Evolutionary conservation across 2,329 filamentous ascomycete genomes (phyloP).

Genomic region (Aaosphaeria pasadenensis): DNA sequence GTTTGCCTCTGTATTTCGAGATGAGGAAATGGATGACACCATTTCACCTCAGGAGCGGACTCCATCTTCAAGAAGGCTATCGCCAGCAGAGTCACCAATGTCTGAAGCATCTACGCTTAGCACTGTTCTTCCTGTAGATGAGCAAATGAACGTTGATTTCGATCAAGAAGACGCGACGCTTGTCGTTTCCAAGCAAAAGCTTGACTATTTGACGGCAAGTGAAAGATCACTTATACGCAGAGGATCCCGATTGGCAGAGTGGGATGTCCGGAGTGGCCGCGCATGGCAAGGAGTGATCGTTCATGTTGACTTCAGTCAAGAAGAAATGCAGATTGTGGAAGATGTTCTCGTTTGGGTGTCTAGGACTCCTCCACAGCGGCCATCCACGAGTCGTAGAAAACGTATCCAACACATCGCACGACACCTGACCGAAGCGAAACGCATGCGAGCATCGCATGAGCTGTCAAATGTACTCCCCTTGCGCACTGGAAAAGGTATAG

Average conservation of each 20-base stretch:
- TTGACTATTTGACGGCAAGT: conserved; percentile 25
- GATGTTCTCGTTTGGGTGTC: conserved; percentile 8
- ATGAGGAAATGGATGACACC: not conserved
- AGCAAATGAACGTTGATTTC: conserved; percentile 18
- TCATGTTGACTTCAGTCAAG: conserved; percentile 31
- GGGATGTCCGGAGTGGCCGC: conserved; percentile 19
- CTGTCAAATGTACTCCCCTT: conserved; percentile 12
- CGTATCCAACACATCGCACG: conserved; percentile 20
- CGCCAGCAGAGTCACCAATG: not conserved
- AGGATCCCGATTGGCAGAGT: conserved; percentile 12
- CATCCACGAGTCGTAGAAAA: conserved; percentile 14
- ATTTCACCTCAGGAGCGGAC: not conserved
- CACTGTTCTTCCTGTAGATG: conserved; percentile 12
- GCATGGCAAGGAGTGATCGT: conserved; percentile 28
- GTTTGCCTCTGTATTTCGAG: not conserved
- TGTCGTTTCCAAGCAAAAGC: conserved; percentile 6
- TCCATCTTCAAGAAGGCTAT: not conserved
- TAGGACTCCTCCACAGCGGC: not conserved
- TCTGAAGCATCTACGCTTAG: conserved; percentile 3
- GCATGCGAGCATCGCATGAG: conserved; percentile 14
- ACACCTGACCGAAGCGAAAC: conserved; percentile 17
- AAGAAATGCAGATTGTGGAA: conserved; percentile 23
- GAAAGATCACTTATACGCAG: conserved; percentile 17
- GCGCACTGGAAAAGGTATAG: conserved; percentile 20
- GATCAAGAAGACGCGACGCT: conserved; percentile 17